Base-by-base conservation (phyloP, 208 protist species). In the Angomonas ambiguus region DNA sequence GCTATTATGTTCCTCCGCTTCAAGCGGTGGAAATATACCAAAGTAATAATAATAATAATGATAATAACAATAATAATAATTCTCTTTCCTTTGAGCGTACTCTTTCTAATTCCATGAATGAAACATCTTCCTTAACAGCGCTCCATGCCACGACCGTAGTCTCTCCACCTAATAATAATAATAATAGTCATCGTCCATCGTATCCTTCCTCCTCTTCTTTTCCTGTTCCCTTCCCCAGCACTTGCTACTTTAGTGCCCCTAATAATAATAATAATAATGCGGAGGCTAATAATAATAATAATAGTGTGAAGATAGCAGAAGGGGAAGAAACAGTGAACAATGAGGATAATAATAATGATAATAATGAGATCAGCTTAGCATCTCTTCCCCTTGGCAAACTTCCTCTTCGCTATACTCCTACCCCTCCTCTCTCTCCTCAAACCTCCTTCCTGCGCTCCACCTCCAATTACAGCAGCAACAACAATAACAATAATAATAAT, bases 81-180 rank as follows among this genome's bases (percentile, higher is more conserved):
- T 16, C 38, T 16, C 8, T 16, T 16, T 16, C 11, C 16, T 16
- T 8, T 16, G 38, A 8, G 11, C 11, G 38, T 45, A 8, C 8
- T 8, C 38, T n/a, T 45, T 45, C 38, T 45, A 8, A n/a, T 16
- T 45, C 38, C 38, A 45, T 16, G 38, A 45, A n/a, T n/a, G 38
- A 16, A 8, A 45, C 38, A n/a, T 45, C 38, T 45, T 8, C 11
- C 16, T 45, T 45, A 45, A 45, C n/a, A n/a, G n/a, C n/a, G n/a
- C n/a, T n/a, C n/a, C n/a, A n/a, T n/a, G n/a, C n/a, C n/a, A n/a
- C n/a, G n/a, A n/a, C n/a, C n/a, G n/a, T n/a, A n/a, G n/a, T n/a
- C n/a, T n/a, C n/a, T n/a, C n/a, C n/a, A n/a, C n/a, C 11, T 45
- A 45, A 45, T 45, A 45, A 45, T 45, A 45, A 45, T 45, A 45